Percentiles rank a stretch among this genome's conserved stretches.
Conservation (phyloP, 495 filamentous ascomycete species). For the Podospora pseudoanserina region DNA sequence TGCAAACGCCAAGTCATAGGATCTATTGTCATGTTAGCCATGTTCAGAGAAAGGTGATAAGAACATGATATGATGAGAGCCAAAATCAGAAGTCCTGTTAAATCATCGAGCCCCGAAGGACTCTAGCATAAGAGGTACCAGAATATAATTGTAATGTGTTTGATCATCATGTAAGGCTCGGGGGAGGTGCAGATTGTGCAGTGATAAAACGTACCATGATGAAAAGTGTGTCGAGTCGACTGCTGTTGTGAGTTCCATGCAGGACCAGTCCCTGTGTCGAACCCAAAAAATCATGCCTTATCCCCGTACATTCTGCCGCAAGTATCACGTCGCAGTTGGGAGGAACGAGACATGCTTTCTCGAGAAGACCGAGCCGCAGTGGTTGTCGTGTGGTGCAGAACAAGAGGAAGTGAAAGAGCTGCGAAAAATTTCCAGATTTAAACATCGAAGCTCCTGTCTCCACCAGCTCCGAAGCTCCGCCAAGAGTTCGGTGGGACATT, state of each 20-base stretch:
- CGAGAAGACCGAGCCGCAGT: background rate
- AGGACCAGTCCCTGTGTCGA: background rate
- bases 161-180: constrained; percentile 47
- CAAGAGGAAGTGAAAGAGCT: constrained; percentile 1
- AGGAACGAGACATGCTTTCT: background rate
- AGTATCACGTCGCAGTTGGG: background rate
- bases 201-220: constrained; percentile 16
- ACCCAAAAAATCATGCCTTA: background rate
- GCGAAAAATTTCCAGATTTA: constrained; percentile 18
- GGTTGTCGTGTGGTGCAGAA: background rate
- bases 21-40: constrained; percentile 21
- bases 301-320: background rate
- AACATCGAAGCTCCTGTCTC: constrained; percentile 5
- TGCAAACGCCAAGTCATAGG: background rate
- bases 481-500: background rate
- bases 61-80: constrained; percentile 11
- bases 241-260: background rate
- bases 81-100: constrained; percentile 56
- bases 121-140: constrained; percentile 66
- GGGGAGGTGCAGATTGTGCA: background rate
- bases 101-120: constrained; percentile 52
- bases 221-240: background rate
- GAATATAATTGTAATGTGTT: constrained; percentile 45
- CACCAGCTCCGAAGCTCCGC: background rate
- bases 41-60: background rate